Evolutionary conservation across 805 yeast species (phyloP).

Genomic region (Candida vaughaniae): DNA sequence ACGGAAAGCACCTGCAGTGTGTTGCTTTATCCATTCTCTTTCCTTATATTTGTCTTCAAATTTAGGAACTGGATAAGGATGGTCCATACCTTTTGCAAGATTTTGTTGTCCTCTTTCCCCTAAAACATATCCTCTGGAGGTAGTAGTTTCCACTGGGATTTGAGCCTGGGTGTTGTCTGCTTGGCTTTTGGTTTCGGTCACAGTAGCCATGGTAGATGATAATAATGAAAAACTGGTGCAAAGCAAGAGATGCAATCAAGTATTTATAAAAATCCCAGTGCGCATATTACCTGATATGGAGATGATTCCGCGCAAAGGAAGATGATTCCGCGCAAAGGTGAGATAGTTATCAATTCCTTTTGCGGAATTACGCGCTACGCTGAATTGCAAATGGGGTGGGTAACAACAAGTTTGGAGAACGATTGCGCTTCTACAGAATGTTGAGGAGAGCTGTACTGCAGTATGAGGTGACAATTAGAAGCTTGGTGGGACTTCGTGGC

Average conservation of each 20-base stretch:
- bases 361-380: too few species aligned
- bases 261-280: background rate
- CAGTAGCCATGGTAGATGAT: conserved; percentile 2
- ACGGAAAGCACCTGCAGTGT: conserved; percentile 84
- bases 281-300: background rate
- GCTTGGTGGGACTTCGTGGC: too few species aligned
- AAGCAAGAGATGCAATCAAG: background rate
- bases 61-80: conserved; percentile 47
- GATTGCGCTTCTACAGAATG: too few species aligned
- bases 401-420: too few species aligned
- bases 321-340: too few species aligned
- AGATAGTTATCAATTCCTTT: too few species aligned
- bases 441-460: too few species aligned
- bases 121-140: conserved; percentile 18
- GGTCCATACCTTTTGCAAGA: conserved; percentile 47
- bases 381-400: too few species aligned
- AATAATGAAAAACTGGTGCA: background rate
- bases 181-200: conserved; percentile 4
- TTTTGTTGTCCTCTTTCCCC: conserved; percentile 67
- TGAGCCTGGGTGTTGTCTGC: background rate
- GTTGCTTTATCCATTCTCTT: conserved; percentile 59
- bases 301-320: background rate
- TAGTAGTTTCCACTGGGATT: conserved; percentile 7
- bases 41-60: conserved; percentile 50
- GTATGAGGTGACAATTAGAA: too few species aligned